These are phyloP conservation scores for Musa balbisiana DNA, from an alignment of 202 grass and related monocot species.

Conservation along the genomic window DNA sequence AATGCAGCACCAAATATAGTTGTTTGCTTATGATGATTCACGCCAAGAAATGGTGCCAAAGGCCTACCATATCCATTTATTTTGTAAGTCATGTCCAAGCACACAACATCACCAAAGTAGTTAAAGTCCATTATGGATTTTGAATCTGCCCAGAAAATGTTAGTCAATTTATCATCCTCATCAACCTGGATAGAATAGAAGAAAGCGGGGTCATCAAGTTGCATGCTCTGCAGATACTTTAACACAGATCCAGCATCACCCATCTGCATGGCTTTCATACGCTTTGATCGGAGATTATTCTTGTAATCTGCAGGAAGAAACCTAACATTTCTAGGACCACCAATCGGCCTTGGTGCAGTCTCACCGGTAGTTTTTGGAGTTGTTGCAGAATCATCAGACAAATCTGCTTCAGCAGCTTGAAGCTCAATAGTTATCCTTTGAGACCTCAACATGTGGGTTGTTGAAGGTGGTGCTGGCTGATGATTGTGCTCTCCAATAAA, in stretches of 20 bases:
- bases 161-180: conserved; percentile 82
- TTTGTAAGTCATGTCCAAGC: conserved; percentile 74
- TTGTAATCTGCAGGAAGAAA: conserved; percentile 64
- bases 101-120: conserved; percentile 68
- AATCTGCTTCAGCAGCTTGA: conserved; percentile 50
- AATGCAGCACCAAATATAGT: conserved; percentile 75
- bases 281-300: conserved; percentile 53
- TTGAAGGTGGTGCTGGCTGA: conserved; percentile 80
- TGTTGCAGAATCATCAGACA: conserved; percentile 68
- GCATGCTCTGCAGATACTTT: conserved; percentile 83
- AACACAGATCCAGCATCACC: conserved; percentile 66
- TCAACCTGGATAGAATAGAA: conserved; percentile 80
- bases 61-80: conserved; percentile 69
- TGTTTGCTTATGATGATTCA: conserved; percentile 87
- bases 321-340: conserved; percentile 27
- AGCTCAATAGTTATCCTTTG: conserved; percentile 76
- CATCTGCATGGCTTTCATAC: conserved; percentile 76
- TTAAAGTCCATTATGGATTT: conserved; percentile 71
- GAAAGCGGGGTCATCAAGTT: conserved; percentile 59
- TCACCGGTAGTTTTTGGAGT: conserved; percentile 39
- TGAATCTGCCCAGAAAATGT: conserved; percentile 80
- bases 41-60: conserved; percentile 61
- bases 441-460: conserved; percentile 89
- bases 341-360: conserved; percentile 32
- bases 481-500: conserved; percentile 81